Evolutionary conservation across 257 asterid species (phyloP), one percentile per base, ranked within the genome.

Genomic region (Prunella vulgaris): DNA sequence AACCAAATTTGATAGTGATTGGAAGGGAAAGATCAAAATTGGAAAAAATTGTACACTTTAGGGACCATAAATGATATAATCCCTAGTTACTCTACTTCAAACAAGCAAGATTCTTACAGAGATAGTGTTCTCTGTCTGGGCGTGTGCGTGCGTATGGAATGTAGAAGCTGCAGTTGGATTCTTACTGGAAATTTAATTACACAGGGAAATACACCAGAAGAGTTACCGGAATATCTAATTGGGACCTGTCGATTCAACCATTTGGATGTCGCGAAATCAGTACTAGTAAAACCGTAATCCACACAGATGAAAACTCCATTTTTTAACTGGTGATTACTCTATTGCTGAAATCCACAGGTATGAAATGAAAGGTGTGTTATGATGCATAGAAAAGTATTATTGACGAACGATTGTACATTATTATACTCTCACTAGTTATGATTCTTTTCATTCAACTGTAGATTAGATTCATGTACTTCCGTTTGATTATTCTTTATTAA

Each of bases 231-330:
- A 60, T 60, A 73, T 73, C 93, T 90, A 14, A 79, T 90, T 5
- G 97, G 98, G 66, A 93, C 98, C 7, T 90, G 97, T 53, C 90
- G 97, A 46, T 81, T 93, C 10, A 90, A 90, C 78, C 96, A 90
- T 80, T 73, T 93, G 76, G 97, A 93, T 38, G 86, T 69, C 8
- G 60, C 90, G 13, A 93, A 93, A 81, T 76, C 98, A 10, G 66
- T 90, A 63, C 44, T 32, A 14, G 82, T 78, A 40, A 80, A 83
- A 69, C 85, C 88, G 5, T 78, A 76, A 65, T 9, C 32, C 62
- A 15, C 52, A 46, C 38, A 6, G 15, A 49, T 52, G 37, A 57
- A 46, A 13, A 6, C 30, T 52, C 48, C 49, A 46, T n/a, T 42
- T 60, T 28, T 38, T 14, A 28, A 9, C 57, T 61, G 66, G 32